These are phyloP conservation scores for Sclerotinia trifoliorum DNA, from an alignment of 2,329 filamentous ascomycete species.

Conservation along the genomic window DNA sequence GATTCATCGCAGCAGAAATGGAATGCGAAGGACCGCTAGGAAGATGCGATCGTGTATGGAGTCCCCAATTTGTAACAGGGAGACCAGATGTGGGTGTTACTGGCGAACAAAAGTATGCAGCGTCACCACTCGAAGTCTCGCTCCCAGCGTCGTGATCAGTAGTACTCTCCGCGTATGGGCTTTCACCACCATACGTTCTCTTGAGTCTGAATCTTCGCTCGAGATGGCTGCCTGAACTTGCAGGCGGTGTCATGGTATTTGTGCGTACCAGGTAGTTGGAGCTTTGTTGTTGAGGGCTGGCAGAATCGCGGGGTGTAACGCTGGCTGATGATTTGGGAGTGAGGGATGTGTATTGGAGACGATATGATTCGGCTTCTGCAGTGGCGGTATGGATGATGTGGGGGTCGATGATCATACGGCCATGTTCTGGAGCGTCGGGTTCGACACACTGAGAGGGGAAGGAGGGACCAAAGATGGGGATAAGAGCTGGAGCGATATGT, in stretches of 20 bases:
- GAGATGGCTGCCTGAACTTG: conserved; percentile 26
- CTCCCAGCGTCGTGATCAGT: conserved; percentile 43
- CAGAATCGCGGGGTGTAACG: conserved; percentile 6
- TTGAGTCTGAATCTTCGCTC: conserved; percentile 38
- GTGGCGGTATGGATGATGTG: conserved; percentile 54
- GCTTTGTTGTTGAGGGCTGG: conserved; percentile 18
- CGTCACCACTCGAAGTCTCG: conserved; percentile 32
- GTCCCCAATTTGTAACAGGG: not conserved
- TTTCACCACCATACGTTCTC: conserved; percentile 41
- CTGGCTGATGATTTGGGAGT: conserved; percentile 29
- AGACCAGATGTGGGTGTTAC: conserved; percentile 28
- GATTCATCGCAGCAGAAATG: conserved; percentile 4
- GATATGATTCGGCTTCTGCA: conserved; percentile 48
- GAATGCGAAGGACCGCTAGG: conserved; percentile 3
- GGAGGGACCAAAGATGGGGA: conserved; percentile 82
- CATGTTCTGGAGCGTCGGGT: conserved; percentile 62
- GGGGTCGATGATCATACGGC: conserved; percentile 64
- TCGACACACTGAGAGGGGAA: conserved; percentile 73
- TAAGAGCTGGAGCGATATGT: conserved; percentile 77
- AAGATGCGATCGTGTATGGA: conserved; percentile 6
- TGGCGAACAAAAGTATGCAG: conserved; percentile 34
- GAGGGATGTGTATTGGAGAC: conserved; percentile 36
- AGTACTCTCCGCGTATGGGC: conserved; percentile 44
- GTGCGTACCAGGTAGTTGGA: conserved; percentile 4
- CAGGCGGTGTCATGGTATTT: conserved; percentile 25